phyloP scores from a whole-genome alignment of 2,329 filamentous ascomycete genomes.

The Sporothrix globosa region DNA sequence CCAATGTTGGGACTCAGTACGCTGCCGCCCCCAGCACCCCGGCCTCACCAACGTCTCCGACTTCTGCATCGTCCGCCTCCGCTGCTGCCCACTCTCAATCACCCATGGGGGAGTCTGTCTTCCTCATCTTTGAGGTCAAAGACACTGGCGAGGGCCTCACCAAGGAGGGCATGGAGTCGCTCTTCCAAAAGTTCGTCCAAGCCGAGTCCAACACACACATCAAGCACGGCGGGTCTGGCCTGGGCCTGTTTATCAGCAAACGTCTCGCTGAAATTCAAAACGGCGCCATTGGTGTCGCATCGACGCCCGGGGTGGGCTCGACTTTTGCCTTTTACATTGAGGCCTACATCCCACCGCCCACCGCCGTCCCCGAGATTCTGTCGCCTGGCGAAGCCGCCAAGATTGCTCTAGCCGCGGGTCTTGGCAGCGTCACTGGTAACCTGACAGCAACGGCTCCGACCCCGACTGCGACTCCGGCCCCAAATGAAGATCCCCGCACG shows the following conservation, averaged over 20 bases:
- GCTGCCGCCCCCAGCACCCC: conserved; percentile 6
- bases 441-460: neutral
- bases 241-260: conserved; percentile 78
- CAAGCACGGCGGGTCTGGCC: conserved; percentile 76
- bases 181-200: conserved; percentile 80
- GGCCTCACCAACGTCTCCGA: neutral
- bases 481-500: neutral
- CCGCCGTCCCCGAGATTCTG: conserved; percentile 47
- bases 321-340: conserved; percentile 77
- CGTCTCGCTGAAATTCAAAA: conserved; percentile 80
- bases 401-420: conserved; percentile 23
- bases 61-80: neutral
- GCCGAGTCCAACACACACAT: conserved; percentile 75
- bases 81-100: neutral
- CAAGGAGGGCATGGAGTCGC: conserved; percentile 69
- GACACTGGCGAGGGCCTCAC: conserved; percentile 77
- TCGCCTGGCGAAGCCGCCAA: conserved; percentile 33
- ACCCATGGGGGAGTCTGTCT: conserved; percentile 54
- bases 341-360: conserved; percentile 51
- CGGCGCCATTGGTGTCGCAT: conserved; percentile 75
- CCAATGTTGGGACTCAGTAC: neutral
- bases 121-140: conserved; percentile 71
- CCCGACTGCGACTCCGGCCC: neutral
- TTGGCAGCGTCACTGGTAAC: neutral
- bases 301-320: conserved; percentile 69